phyloP scores from a whole-genome alignment of 2,329 filamentous ascomycete species.

The Chrysosporium queenslandicum region DNA sequence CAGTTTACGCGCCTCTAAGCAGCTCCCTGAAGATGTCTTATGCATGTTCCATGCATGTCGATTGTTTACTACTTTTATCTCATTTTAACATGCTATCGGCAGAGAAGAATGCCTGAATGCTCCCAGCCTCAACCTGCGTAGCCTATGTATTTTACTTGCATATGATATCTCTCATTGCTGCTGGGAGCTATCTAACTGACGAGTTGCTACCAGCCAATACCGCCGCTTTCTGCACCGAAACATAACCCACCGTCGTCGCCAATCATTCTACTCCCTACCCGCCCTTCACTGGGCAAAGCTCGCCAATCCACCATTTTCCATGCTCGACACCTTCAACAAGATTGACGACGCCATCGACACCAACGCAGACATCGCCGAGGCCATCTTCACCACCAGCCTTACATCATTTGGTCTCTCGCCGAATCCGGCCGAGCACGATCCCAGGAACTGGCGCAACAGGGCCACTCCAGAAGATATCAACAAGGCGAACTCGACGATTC shows the following conservation, averaged over 20 bases:
- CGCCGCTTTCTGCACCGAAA: conserved; percentile 77
- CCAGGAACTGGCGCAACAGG: conserved; percentile 55
- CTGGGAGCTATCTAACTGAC: conserved; percentile 4
- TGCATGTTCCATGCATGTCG: background rate
- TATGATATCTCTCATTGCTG: background rate
- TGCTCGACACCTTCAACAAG: conserved; percentile 64
- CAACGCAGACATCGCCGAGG: conserved; percentile 73
- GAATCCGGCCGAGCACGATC: conserved; percentile 30
- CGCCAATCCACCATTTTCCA: conserved; percentile 68
- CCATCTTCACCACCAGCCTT: conserved; percentile 62
- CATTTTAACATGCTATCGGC: too few relatives aligned
- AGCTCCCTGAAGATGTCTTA: too few relatives aligned
- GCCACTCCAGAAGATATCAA: conserved; percentile 69
- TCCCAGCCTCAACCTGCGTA: background rate
- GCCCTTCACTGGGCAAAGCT: conserved; percentile 75
- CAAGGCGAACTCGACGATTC: conserved; percentile 83
- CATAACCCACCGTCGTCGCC: conserved; percentile 78
- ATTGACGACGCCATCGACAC: conserved; percentile 81
- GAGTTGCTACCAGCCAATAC: conserved; percentile 55
- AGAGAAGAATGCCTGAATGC: background rate
- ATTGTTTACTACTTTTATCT: too few relatives aligned
- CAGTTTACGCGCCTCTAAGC: too few relatives aligned
- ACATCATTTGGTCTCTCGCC: conserved; percentile 52
- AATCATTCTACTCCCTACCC: conserved; percentile 86
- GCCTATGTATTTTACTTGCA: background rate